Conservation (phyloP, 129 eudicot species). For the Scalesia atractyloides region DNA sequence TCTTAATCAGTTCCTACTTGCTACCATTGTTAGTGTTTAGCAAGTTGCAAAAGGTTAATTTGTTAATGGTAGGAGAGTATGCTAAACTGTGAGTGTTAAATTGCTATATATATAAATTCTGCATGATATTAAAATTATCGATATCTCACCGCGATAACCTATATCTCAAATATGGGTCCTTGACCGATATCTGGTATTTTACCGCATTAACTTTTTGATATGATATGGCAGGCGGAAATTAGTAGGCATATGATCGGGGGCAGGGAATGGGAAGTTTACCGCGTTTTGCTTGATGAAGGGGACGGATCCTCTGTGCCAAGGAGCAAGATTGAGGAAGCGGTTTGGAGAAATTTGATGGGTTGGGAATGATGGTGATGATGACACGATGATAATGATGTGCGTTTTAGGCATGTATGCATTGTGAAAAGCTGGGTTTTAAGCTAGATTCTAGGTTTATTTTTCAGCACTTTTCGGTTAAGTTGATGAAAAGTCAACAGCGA, state of each 20-base stretch:
- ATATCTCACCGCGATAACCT: no score
- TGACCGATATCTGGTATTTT: no score
- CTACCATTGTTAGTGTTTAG: no score
- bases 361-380: conserved; percentile 45
- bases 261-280: conserved; percentile 90
- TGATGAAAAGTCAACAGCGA: conserved; percentile 16
- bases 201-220: not conserved
- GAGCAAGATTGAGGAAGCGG: conserved; percentile 69
- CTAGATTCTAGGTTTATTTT: conserved; percentile 4
- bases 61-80: no score
- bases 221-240: conserved; percentile 65
- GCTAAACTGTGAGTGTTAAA: no score
- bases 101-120: no score
- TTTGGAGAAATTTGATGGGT: conserved; percentile 81
- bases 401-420: conserved; percentile 5
- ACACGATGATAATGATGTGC: conserved; percentile 16
- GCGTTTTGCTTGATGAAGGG: conserved; percentile 81
- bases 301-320: conserved; percentile 53
- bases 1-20: no score
- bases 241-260: conserved; percentile 77
- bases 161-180: no score
- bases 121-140: no score
- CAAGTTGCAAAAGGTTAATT: no score
- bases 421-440: conserved; percentile 6
- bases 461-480: conserved; percentile 14